phyloP scores from a whole-genome alignment of 1,284 basidiomycete species.

The Ceratobasidium sp. region DNA sequence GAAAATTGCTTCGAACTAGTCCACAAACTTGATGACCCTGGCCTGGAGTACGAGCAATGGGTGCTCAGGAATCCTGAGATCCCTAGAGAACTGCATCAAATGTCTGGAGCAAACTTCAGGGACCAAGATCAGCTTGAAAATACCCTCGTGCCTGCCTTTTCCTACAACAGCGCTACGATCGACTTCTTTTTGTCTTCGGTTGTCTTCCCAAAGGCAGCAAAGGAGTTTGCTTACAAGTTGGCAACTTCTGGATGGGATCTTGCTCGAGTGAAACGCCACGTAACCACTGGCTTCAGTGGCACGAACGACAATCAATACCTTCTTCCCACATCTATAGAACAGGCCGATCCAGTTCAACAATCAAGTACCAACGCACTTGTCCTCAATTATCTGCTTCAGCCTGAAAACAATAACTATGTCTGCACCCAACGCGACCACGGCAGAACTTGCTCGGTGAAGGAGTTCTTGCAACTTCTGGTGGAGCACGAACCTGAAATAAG shows the following conservation, averaged over 20 bases:
- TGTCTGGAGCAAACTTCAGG: constrained; percentile 59
- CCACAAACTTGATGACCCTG: constrained; percentile 59
- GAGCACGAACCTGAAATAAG: constrained; percentile 55
- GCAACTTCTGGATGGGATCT: constrained; percentile 66
- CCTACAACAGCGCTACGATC: constrained; percentile 56
- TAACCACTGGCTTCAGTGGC: constrained; percentile 65
- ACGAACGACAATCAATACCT: constrained; percentile 65
- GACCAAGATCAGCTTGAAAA: constrained; percentile 55
- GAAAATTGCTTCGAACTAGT: constrained; percentile 57
- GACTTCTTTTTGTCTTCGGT: constrained; percentile 63
- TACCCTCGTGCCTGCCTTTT: constrained; percentile 55
- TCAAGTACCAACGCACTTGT: constrained; percentile 63
- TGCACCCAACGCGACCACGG: constrained; percentile 49
- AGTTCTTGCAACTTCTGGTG: constrained; percentile 55
- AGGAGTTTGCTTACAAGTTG: constrained; percentile 62
- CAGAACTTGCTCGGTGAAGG: constrained; percentile 49
- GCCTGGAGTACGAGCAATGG: constrained; percentile 60
- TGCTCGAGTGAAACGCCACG: constrained; percentile 54
- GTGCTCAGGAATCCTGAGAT: constrained; percentile 49
- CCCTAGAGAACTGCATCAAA: constrained; percentile 51
- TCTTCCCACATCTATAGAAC: constrained; percentile 60
- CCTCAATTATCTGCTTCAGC: constrained; percentile 58
- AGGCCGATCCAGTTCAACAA: constrained; percentile 59
- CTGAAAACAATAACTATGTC: constrained; percentile 58
- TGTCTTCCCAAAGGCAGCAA: constrained; percentile 63